Conservation (phyloP, 257 asterid species). For the Capsicum rhomboideum region DNA sequence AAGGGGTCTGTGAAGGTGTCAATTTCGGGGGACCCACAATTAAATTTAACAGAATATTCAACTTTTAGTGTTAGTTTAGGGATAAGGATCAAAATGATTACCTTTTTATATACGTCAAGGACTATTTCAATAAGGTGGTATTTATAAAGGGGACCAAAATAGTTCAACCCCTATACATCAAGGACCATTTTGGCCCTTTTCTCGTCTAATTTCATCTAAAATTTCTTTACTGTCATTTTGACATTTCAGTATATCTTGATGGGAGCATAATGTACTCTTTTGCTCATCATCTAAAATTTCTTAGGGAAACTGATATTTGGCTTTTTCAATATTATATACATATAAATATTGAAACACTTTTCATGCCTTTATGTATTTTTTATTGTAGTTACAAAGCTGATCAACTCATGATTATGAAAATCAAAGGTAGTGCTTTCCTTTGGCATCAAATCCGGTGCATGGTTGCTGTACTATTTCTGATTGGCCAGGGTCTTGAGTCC, state of each 20-base stretch:
- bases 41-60: too few species aligned
- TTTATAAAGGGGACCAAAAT: too few species aligned
- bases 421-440: conserved; percentile 94
- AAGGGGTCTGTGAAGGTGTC: too few species aligned
- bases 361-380: not conserved
- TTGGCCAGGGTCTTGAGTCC: conserved; percentile 95
- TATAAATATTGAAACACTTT: conserved; percentile 4
- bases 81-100: too few species aligned
- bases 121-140: too few species aligned
- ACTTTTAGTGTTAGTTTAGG: too few species aligned
- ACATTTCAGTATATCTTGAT: not conserved
- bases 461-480: conserved; percentile 82
- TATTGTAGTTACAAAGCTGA: conserved; percentile 51
- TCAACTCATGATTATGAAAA: conserved; percentile 69
- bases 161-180: too few species aligned
- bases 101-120: too few species aligned
- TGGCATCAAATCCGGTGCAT: conserved; percentile 99
- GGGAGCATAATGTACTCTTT: not conserved
- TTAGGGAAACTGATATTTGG: not conserved
- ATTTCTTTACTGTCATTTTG: too few species aligned
- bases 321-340: not conserved
- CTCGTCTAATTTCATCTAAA: too few species aligned
- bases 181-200: too few species aligned
- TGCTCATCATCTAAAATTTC: not conserved
- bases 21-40: too few species aligned